Conservation (phyloP, 2,329 filamentous ascomycete species). For the Neonectria sp. region DNA sequence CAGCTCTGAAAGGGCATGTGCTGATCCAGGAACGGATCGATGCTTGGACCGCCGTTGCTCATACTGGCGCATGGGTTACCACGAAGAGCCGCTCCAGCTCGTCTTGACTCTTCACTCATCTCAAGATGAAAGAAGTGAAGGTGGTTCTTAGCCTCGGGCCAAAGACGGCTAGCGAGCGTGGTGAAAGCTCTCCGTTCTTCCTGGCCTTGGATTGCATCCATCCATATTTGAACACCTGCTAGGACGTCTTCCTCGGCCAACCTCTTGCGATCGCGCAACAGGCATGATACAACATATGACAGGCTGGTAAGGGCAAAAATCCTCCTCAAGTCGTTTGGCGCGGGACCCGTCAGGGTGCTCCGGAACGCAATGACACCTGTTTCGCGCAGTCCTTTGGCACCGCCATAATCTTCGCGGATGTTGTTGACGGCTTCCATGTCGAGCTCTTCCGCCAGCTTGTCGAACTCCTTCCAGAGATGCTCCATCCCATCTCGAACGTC, state of each 20-base stretch:
- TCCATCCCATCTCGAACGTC: conserved; percentile 25
- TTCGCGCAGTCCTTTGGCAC: conserved; percentile 30
- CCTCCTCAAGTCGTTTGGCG: conserved; percentile 13
- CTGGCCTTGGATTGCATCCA: conserved; percentile 16
- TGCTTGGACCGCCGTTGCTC: background rate
- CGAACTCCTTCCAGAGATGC: conserved; percentile 25
- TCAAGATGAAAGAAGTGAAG: conserved; percentile 18
- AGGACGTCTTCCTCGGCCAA: conserved; percentile 27
- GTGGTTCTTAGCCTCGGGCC: conserved; percentile 34
- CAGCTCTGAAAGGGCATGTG: background rate
- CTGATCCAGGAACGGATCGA: background rate
- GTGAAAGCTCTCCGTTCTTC: conserved; percentile 33
- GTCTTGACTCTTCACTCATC: background rate
- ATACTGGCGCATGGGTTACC: background rate
- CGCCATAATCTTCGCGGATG: conserved; percentile 17
- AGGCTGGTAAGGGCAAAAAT: conserved; percentile 41
- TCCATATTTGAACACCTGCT: conserved; percentile 33
- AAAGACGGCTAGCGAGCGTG: conserved; percentile 20
- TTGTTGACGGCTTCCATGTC: conserved; percentile 12
- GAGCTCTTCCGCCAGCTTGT: background rate
- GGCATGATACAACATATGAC: conserved; percentile 36
- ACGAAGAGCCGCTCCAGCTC: background rate
- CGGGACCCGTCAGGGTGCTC: conserved; percentile 24
- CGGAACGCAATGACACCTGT: conserved; percentile 39
- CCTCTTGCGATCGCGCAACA: background rate